Conservation (phyloP, 306 rosid species). For the Luffa acutangula region DNA sequence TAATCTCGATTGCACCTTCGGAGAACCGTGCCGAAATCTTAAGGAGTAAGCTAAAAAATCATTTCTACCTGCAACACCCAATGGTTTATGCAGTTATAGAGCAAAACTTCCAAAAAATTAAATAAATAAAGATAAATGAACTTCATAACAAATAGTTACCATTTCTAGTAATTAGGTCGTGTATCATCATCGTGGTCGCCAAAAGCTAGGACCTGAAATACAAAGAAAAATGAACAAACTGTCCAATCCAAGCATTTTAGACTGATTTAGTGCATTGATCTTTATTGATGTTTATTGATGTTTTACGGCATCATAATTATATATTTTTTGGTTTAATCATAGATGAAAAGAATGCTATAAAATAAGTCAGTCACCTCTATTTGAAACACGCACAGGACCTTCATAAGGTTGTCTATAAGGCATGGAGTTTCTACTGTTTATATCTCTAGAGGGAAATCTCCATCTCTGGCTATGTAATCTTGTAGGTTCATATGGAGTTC, state of each 20-base stretch:
- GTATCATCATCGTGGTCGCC: conserved; percentile 65
- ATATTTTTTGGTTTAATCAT: background rate
- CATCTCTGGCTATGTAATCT: conserved; percentile 59
- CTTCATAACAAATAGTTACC: conserved; percentile 23
- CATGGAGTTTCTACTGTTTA: conserved; percentile 50
- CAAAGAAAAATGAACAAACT: conserved; percentile 9
- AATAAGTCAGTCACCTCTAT: conserved; percentile 42
- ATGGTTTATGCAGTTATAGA: background rate
- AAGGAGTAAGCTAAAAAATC: conserved; percentile 20
- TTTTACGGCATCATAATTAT: background rate
- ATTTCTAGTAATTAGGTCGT: conserved; percentile 11
- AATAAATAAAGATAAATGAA: too few species aligned
- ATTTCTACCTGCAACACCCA: conserved; percentile 5
- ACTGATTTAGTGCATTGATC: background rate
- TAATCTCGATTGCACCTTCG: conserved; percentile 9
- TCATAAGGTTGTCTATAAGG: conserved; percentile 73
- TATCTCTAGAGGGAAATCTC: conserved; percentile 67
- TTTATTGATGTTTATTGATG: background rate
- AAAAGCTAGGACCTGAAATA: conserved; percentile 67
- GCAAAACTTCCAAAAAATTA: background rate
- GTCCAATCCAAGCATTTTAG: background rate
- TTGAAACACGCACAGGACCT: conserved; percentile 57
- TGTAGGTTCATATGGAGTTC: conserved; percentile 64
- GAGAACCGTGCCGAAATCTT: conserved; percentile 13
- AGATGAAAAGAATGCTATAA: conserved; percentile 2